phyloP scores from a whole-genome alignment of 129 eudicot species.

The Cynara cardunculus region DNA sequence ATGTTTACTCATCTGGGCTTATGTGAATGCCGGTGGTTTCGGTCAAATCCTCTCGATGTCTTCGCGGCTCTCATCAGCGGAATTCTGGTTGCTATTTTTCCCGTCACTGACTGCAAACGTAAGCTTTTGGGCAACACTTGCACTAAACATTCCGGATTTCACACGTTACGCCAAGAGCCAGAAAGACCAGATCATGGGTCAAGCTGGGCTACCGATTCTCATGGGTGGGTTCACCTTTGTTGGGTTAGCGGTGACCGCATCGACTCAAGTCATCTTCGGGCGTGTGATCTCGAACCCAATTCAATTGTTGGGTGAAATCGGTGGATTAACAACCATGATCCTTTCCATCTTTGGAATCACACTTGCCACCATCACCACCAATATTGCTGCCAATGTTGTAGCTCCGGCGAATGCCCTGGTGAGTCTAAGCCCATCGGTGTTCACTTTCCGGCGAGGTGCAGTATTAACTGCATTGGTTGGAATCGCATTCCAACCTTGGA shows the following conservation, averaged over 20 bases:
- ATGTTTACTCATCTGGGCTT: conserved; percentile 67
- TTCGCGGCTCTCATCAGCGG: conserved; percentile 51
- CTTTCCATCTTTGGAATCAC: conserved; percentile 78
- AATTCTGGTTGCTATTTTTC: conserved; percentile 85
- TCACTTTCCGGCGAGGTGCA: conserved; percentile 77
- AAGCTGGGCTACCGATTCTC: conserved; percentile 73
- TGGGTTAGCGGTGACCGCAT: conserved; percentile 88
- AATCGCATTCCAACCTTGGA: conserved; percentile 92
- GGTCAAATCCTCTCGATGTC: conserved; percentile 55
- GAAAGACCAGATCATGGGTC: conserved; percentile 78
- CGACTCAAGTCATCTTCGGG: conserved; percentile 80
- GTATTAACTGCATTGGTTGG: conserved; percentile 77
- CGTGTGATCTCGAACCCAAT: conserved; percentile 71
- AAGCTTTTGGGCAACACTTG: conserved; percentile 89
- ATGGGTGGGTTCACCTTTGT: conserved; percentile 94
- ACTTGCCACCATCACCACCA: conserved; percentile 82
- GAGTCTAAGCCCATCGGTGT: conserved; percentile 65
- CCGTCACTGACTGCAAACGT: conserved; percentile 91
- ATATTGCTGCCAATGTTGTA: conserved; percentile 89
- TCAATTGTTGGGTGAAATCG: conserved; percentile 62
- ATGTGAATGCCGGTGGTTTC: conserved; percentile 75
- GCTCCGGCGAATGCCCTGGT: conserved; percentile 92
- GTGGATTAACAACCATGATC: conserved; percentile 57
- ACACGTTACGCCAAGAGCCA: conserved; percentile 77
- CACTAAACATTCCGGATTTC: conserved; percentile 92